Percentiles rank a stretch among this genome's conserved stretches.
These are phyloP conservation scores for Pichia sp. DNA, from an alignment of 1,139 yeast genomes.

Conservation along the genomic window DNA sequence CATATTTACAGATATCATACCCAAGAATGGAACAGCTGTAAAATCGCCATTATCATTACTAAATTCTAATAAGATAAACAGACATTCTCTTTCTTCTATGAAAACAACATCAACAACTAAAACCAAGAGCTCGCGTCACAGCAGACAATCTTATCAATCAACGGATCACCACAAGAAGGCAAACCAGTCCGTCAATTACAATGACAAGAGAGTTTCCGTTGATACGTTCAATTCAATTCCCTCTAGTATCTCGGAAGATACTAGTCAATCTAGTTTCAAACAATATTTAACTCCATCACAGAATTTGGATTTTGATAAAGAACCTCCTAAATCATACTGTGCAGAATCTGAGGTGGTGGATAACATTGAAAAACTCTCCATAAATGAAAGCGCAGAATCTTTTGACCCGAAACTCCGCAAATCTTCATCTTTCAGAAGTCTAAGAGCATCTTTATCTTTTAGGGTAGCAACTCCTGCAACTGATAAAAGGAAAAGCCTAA, in stretches of 20 bases:
- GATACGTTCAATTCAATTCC: slow-evolving; percentile 5
- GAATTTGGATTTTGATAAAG: background rate
- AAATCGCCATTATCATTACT: no score
- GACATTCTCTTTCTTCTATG: no score
- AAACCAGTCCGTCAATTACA: no score
- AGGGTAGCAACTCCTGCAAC: slow-evolving; percentile 13
- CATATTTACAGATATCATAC: no score
- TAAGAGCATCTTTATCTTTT: slow-evolving; percentile 21
- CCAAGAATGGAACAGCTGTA: no score
- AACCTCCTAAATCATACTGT: no score
- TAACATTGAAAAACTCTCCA: no score
- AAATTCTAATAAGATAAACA: no score
- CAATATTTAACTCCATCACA: background rate
- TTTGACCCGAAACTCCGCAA: background rate
- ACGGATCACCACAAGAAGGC: no score
- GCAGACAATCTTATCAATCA: background rate
- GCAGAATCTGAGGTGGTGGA: no score
- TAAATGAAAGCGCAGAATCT: no score
- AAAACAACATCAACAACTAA: no score
- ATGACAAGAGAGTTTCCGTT: background rate
- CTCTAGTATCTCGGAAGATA: slow-evolving; percentile 1
- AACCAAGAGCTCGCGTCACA: background rate
- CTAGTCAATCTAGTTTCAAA: background rate
- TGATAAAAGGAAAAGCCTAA: slow-evolving; percentile 6
- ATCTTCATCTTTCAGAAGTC: slow-evolving; percentile 14